phyloP scores from a whole-genome alignment of 768 basidiomycete genomes.

The Ephemerocybe angulata region DNA sequence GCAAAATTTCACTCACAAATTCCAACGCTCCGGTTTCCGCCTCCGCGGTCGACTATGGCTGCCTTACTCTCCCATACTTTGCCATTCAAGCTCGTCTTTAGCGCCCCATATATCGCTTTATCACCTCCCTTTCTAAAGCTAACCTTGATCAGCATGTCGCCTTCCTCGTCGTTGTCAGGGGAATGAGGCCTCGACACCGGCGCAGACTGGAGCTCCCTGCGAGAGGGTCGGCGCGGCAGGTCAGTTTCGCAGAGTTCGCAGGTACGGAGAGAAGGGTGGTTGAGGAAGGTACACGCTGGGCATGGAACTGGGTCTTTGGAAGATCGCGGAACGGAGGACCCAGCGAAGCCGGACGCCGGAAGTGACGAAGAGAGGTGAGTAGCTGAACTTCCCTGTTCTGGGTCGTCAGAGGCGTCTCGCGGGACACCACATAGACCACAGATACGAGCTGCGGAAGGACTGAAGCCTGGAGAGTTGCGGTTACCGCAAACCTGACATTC shows the following conservation, averaged over 20 bases:
- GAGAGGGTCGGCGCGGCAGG: conserved; percentile 36
- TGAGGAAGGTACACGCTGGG: conserved; percentile 88
- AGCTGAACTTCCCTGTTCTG: conserved; percentile 22
- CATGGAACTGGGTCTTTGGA: conserved; percentile 52
- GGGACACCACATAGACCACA: conserved; percentile 85
- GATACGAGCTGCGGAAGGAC: conserved; percentile 61
- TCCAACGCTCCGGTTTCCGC: conserved; percentile 6
- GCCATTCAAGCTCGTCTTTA: conserved; percentile 65
- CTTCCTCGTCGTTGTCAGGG: conserved; percentile 35
- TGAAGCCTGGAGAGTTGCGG: conserved; percentile 73
- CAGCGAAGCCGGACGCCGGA: conserved; percentile 35
- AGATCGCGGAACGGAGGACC: conserved; percentile 30
- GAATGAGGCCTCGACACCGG: conserved; percentile 65
- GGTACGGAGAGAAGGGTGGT: conserved; percentile 62
- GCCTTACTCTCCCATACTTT: conserved; percentile 77
- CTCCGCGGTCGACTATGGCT: background rate
- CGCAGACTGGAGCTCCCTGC: conserved; percentile 49
- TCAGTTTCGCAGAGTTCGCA: conserved; percentile 89
- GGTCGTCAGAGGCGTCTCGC: conserved; percentile 31
- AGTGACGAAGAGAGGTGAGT: conserved; percentile 35
- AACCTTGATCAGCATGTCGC: conserved; percentile 58
- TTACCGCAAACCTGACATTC: conserved; percentile 54
- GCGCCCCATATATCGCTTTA: conserved; percentile 70
- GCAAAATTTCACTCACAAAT: conserved; percentile 10
- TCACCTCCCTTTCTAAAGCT: conserved; percentile 93